Percentiles rank a stretch among this genome's conserved stretches.
These are phyloP conservation scores for Mycena albidolilacea DNA, from an alignment of 768 basidiomycete species.

Conservation along the genomic window DNA sequence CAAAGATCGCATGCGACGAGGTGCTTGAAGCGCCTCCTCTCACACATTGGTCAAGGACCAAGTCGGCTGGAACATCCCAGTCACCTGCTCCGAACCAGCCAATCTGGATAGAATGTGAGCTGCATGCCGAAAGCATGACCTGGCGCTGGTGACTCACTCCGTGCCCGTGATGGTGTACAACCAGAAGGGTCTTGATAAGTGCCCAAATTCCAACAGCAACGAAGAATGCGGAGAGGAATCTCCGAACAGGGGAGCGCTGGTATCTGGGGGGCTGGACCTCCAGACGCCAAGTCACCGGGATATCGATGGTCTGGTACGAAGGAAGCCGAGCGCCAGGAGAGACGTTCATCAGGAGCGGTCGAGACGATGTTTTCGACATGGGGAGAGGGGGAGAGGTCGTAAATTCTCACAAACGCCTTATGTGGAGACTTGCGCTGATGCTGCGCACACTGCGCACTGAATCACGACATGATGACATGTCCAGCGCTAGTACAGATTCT, in stretches of 20 bases:
- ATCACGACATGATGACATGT: too few species aligned
- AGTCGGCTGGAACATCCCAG: constrained; percentile 14
- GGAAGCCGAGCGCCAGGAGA: too few species aligned
- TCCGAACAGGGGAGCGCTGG: constrained; percentile 16
- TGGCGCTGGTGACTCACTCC: neutral
- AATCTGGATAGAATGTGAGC: neutral
- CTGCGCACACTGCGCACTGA: too few species aligned
- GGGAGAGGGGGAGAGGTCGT: neutral
- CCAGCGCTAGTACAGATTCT: too few species aligned
- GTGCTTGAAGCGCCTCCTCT: too few species aligned
- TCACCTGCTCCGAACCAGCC: neutral
- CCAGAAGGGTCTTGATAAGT: neutral
- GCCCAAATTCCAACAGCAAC: constrained; percentile 4
- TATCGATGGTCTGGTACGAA: too few species aligned
- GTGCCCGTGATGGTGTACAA: neutral
- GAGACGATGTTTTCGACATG: constrained; percentile 17
- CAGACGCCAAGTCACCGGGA: neutral
- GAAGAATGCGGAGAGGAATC: constrained; percentile 9
- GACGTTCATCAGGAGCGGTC: neutral
- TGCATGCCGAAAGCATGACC: neutral
- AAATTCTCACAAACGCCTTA: neutral
- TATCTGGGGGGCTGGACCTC: neutral
- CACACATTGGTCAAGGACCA: constrained; percentile 11
- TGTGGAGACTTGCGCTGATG: too few species aligned
- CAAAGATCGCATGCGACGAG: constrained; percentile 7